Evolutionary conservation across 2,329 filamentous ascomycete species (phyloP), one percentile per base, ranked within the genome.

Genomic region (Zasmidium angulare): DNA sequence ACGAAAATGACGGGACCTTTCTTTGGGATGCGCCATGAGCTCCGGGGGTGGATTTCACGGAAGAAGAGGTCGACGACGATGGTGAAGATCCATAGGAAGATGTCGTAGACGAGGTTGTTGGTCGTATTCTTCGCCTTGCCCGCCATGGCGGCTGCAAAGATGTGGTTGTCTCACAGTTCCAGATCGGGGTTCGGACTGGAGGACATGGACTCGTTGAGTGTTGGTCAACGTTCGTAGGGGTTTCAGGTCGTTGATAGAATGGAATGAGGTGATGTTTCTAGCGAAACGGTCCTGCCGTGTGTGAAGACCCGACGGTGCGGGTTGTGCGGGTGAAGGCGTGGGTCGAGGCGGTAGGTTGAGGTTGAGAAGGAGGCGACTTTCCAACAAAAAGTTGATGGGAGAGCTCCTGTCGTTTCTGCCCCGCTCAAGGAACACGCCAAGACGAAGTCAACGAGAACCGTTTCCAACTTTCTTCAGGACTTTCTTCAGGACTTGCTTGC

Each of bases 31-130:
- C 93, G 93, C 92, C 95, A 99, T 63, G 93, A 91, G 67, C 92
- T 92, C 65, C 95, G 86, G 12, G 95, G 95, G 74, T 98, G 93
- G 17, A 99, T 91, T 77, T 99, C 95, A 68, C 95, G 89, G 81
- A 99, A 99, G 85, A 99, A 99, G 67, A 97, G 86, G 76, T 99
- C 95, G 66, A 96, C 87, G 54, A 98, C 82, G 64, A 98, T 85
- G 46, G 88, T 89, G 73, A 92, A 89, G 51, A 82, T 82, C 83
- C 89, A 91, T 29, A 93, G 81, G 71, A 92, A 89, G 60, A 87
- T 81, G 77, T 93, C 89, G 74, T 93, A 93, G 56, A 71, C 64
- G 46, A 75, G 55, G 58, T 66, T 64, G 21, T 66, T 62, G 48
- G 67, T 63, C 31, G 65, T 59, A 20, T 65, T 57, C 55, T 68